These are phyloP conservation scores for Pugionium dolabratum DNA, from an alignment of 345 rosid genomes.

Conservation along the genomic window DNA sequence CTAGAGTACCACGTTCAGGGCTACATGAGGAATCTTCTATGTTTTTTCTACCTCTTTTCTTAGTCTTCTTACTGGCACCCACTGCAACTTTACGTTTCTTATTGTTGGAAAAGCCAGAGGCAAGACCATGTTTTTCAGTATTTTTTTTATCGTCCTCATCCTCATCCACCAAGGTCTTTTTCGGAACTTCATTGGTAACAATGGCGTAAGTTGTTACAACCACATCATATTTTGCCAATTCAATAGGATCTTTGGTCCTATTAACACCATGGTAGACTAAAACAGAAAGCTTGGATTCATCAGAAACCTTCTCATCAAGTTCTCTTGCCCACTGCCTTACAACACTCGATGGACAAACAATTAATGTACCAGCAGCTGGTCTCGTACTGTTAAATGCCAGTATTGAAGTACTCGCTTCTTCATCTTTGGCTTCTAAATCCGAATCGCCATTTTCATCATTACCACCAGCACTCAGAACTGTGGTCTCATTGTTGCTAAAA, in stretches of 20 bases:
- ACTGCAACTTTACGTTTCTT: constrained; percentile 56
- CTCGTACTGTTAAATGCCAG: constrained; percentile 48
- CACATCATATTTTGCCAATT: constrained; percentile 81
- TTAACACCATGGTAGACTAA: constrained; percentile 87
- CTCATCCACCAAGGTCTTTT: constrained; percentile 70
- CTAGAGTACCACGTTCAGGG: constrained; percentile 67
- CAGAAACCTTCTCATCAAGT: constrained; percentile 81
- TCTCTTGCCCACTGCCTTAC: constrained; percentile 97
- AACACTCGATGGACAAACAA: constrained; percentile 96
- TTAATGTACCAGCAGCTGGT: constrained; percentile 88
- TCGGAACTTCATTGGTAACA: constrained; percentile 87
- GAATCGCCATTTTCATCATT: constrained; percentile 44
- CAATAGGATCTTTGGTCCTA: constrained; percentile 84
- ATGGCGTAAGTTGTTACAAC: constrained; percentile 91
- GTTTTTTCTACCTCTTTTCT: constrained; percentile 65
- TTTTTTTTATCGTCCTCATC: constrained; percentile 69
- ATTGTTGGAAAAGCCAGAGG: constrained; percentile 56
- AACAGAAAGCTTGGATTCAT: constrained; percentile 63
- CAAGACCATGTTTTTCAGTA: constrained; percentile 54
- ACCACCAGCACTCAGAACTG: constrained; percentile 67
- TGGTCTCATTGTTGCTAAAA: constrained; percentile 26
- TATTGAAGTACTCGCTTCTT: constrained; percentile 54
- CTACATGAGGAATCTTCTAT: constrained; percentile 57
- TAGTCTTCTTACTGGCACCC: constrained; percentile 55
- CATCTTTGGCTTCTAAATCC: constrained; percentile 46